Conservation (phyloP, 192 early-diverging fungal species). For the Gaertneriomyces semiglobifer region DNA sequence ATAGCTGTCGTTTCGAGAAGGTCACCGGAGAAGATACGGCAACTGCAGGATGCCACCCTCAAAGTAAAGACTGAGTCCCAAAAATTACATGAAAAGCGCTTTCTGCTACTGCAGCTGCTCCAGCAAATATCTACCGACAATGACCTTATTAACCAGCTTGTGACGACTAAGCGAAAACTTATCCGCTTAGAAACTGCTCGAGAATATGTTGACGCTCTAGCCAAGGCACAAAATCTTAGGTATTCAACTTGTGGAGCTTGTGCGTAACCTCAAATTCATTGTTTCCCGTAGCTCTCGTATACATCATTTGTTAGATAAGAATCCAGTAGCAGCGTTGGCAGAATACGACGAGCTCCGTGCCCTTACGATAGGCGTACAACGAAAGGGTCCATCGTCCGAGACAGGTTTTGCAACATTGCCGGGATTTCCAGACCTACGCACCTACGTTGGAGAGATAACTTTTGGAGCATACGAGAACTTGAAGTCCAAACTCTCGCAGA, state of each 20-base stretch:
- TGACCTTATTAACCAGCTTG: background rate
- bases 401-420: background rate
- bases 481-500: slow-evolving; percentile 16
- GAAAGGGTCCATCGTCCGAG: background rate
- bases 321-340: slow-evolving; percentile 11
- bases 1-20: background rate
- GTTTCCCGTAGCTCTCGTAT: background rate
- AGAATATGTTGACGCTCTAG: slow-evolving; percentile 12
- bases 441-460: slow-evolving; percentile 3
- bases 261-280: background rate
- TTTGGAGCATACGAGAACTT: background rate
- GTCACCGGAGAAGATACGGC: slow-evolving; percentile 2
- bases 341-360: slow-evolving; percentile 18
- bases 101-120: background rate
- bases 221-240: slow-evolving; percentile 22
- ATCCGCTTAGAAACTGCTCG: slow-evolving; percentile 10
- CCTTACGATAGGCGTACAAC: background rate
- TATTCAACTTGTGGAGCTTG: background rate
- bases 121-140: background rate
- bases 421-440: background rate
- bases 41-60: background rate
- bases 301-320: background rate
- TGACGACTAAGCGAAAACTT: slow-evolving; percentile 14
- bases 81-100: slow-evolving; percentile 3
- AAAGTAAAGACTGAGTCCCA: background rate